phyloP scores from a whole-genome alignment of 805 yeast species.

The Nakazawaea pomicola region DNA sequence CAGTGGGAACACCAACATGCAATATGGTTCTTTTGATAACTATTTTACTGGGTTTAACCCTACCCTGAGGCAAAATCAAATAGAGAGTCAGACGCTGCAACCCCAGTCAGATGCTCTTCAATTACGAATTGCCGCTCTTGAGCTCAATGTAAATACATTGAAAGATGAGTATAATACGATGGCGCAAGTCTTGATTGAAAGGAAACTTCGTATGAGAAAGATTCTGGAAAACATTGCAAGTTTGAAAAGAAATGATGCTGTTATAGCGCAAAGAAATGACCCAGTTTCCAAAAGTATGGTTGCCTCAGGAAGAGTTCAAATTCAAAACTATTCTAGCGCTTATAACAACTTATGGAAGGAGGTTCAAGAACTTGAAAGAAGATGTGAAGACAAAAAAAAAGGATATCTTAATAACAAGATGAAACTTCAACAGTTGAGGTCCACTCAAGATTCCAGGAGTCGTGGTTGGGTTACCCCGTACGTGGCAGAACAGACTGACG shows the following conservation, averaged over 20 bases:
- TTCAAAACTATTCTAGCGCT: background rate
- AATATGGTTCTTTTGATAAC: no score
- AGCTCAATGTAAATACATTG: background rate
- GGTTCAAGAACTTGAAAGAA: background rate
- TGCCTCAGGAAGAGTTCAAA: background rate
- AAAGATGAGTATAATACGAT: constrained; percentile 1
- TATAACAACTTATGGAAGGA: background rate
- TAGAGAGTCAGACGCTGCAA: no score
- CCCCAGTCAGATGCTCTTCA: background rate
- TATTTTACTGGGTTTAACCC: no score
- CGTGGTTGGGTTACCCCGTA: no score
- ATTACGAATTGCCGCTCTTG: background rate
- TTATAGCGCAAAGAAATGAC: background rate
- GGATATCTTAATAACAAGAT: background rate
- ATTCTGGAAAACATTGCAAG: background rate
- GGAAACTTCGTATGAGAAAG: background rate
- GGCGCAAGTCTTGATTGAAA: background rate
- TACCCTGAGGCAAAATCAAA: no score
- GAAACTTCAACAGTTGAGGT: background rate
- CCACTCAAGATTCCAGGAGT: no score
- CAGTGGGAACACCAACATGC: no score
- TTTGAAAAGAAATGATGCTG: constrained; percentile 3
- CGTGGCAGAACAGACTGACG: no score
- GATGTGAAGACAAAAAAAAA: background rate
- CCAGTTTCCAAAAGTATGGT: constrained; percentile 3